A percentile compares a stretch with the other conserved stretches of the same genome.
These are phyloP conservation scores for Ogataea neopini DNA, from an alignment of 805 yeast species.

Conservation along the genomic window DNA sequence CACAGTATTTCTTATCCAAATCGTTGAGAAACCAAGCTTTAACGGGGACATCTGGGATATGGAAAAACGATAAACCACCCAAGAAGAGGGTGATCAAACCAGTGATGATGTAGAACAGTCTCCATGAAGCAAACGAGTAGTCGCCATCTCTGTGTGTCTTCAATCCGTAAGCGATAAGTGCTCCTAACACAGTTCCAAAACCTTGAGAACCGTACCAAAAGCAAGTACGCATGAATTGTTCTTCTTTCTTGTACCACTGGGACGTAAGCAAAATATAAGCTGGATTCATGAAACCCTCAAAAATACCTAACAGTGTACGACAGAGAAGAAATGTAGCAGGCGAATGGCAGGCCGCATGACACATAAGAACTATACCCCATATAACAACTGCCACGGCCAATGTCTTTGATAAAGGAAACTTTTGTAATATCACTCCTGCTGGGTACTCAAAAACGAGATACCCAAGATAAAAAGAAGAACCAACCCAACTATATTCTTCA, in stretches of 20 bases:
- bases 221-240: conserved; percentile 45
- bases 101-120: conserved; percentile 50
- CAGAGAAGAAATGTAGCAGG: conserved; percentile 45
- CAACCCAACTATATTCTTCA: conserved; percentile 47
- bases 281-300: conserved; percentile 58
- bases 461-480: conserved; percentile 53
- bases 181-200: conserved; percentile 50
- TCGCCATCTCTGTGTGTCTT: conserved; percentile 29
- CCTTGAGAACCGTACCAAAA: conserved; percentile 42
- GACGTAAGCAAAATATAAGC: conserved; percentile 52
- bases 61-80: conserved; percentile 34
- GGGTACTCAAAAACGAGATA: conserved; percentile 43
- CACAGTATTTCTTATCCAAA: conserved; percentile 37
- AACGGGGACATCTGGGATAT: conserved; percentile 56
- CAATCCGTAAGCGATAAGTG: conserved; percentile 36
- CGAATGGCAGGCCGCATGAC: conserved; percentile 43
- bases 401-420: conserved; percentile 41
- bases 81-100: conserved; percentile 51
- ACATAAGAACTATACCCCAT: conserved; percentile 47
- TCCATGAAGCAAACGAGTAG: conserved; percentile 46
- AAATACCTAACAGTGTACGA: conserved; percentile 49
- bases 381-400: conserved; percentile 35
- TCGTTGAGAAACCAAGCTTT: conserved; percentile 42
- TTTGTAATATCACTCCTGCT: conserved; percentile 44
- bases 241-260: conserved; percentile 50